Percentiles rank a stretch among this genome's conserved stretches.
phyloP scores from a whole-genome alignment of 2,329 filamentous ascomycete species.

The Pseudogymnoascus sp. region DNA sequence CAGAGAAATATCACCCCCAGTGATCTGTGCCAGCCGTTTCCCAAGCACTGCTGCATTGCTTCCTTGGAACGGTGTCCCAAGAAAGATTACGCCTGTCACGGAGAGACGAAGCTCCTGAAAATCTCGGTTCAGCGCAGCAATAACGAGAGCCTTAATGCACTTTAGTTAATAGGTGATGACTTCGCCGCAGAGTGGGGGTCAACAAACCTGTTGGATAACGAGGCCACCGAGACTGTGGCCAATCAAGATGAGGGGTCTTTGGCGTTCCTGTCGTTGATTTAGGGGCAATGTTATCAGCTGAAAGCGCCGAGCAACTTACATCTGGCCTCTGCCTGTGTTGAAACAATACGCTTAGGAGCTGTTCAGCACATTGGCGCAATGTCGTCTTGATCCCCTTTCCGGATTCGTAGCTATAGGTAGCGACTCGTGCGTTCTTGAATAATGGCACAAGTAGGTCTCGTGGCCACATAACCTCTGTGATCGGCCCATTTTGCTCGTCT shows the following conservation, averaged over 20 bases:
- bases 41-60: conserved; percentile 11
- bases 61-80: conserved; percentile 17
- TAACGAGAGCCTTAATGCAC: conserved; percentile 14
- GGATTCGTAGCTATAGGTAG: conserved; percentile 19
- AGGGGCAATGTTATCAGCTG: background rate
- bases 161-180: background rate
- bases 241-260: conserved; percentile 16
- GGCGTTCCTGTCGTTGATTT: conserved; percentile 12
- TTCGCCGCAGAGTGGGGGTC: background rate
- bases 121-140: conserved; percentile 1
- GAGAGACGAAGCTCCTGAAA: conserved; percentile 15
- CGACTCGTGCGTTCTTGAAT: conserved; percentile 16
- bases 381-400: conserved; percentile 14
- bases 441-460: conserved; percentile 16
- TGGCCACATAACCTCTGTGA: conserved; percentile 15
- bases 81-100: conserved; percentile 16
- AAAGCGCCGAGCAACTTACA: conserved; percentile 5
- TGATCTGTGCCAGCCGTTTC: conserved; percentile 4
- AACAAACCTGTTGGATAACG: conserved; percentile 16
- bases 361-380: conserved; percentile 14
- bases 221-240: conserved; percentile 17
- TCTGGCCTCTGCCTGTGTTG: conserved; percentile 14
- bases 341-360: conserved; percentile 14
- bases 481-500: conserved; percentile 3
- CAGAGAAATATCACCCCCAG: background rate